Evolutionary conservation across 306 rosid genomes (phyloP), one percentile per base, ranked within the genome.

Genomic region (Erythrophleum fordii): DNA sequence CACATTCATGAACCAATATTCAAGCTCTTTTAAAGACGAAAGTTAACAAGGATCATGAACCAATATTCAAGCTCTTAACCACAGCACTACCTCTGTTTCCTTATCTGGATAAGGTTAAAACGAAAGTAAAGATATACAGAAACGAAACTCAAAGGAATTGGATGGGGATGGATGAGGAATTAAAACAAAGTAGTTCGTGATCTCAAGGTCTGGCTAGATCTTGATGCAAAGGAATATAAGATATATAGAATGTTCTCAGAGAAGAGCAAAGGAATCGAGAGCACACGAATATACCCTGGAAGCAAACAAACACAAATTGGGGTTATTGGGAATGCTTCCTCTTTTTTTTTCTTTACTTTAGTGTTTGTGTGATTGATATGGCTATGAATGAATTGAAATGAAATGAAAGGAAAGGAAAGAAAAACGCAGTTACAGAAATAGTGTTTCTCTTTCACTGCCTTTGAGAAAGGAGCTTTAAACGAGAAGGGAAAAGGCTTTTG

Each of bases 381-480:
- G 62, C 67, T 84, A 45, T 31, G 45, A 8, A 64, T 64, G 69
- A 14, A 1, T 13, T 48, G 53, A 16, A 48, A 14, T 4, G 20
- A 48, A 48, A 48, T 4, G n/a, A 64, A 61, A 61, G 17, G 42
- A 31, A 31, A 61, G 16, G 16, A 23, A 11, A 13, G 31, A 20
- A 62, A 25, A 66, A 34, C 45, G 10, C 13, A 64, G 68, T 13
- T 48, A 29, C 49, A 77, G 78, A 72, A 64, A 31, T 29, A 55
- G 13, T 39, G 70, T 73, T 34, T 34, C 2, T 39, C 14, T 53
- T 31, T 82, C 73, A 76, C 73, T 80, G 80, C 79, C 85, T 83
- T 86, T 81, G 48, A 81, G 80, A 87, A 87, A 84, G 84, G 81
- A 78, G 52, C 53, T 81, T 77, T 66, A 81, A 77, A 81, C 81